Evolutionary conservation across 352 stramenopile species (phyloP).

Genomic region (Phytophthora agathidicida): DNA sequence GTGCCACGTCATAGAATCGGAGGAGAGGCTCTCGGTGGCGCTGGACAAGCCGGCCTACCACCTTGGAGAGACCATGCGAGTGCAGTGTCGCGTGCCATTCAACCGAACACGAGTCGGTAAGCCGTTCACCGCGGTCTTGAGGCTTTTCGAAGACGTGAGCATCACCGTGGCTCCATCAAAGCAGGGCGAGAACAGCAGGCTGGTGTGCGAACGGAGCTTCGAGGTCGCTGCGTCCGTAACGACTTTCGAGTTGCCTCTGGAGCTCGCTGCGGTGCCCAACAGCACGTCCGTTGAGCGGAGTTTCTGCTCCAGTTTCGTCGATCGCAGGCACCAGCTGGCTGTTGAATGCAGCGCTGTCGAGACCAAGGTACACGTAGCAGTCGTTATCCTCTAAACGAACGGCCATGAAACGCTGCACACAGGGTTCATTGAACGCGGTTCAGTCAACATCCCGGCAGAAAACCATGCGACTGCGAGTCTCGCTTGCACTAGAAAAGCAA

Average conservation of each 20-base stretch:
- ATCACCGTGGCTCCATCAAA: conserved; percentile 6
- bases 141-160: conserved; percentile 10
- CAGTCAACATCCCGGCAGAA: no score
- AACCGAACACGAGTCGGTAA: background rate
- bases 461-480: no score
- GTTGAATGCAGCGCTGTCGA: background rate
- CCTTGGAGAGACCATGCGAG: conserved; percentile 2
- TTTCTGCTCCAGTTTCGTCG: conserved; percentile 16
- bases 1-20: background rate
- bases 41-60: conserved; percentile 10
- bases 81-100: background rate
- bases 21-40: background rate
- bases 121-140: conserved; percentile 5
- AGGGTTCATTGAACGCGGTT: no score
- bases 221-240: background rate
- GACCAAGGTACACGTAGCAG: background rate
- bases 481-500: no score
- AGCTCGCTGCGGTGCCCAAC: background rate
- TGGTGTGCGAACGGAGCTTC: conserved; percentile 6
- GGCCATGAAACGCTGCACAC: no score
- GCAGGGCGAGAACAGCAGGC: background rate
- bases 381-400: conserved; percentile 14
- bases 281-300: background rate
- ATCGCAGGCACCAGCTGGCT: background rate
- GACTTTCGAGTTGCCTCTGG: conserved; percentile 7